Conservation (phyloP, 257 asterid genomes). For the Plectranthus barbatus region DNA sequence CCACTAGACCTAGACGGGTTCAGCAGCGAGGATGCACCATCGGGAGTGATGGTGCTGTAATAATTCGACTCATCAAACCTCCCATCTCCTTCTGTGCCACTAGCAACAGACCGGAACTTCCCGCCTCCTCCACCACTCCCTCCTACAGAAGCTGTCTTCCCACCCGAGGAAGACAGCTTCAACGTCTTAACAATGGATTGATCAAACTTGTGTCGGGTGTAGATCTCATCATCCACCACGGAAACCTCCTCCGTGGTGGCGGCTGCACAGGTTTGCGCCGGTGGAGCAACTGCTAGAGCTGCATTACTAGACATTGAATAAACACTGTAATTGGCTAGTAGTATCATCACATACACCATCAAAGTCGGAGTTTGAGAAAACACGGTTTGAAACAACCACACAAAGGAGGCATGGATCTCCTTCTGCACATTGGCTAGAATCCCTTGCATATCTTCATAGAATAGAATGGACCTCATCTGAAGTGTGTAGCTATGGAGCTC, state of each 20-base stretch:
- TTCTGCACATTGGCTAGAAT: slow-evolving; percentile 66
- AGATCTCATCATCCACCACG: slow-evolving; percentile 32
- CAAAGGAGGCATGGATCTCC: slow-evolving; percentile 86
- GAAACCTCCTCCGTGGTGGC: slow-evolving; percentile 29
- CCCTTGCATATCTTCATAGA: slow-evolving; percentile 73
- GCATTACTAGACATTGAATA: slow-evolving; percentile 53
- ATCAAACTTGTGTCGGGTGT: slow-evolving; percentile 33
- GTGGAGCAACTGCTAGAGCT: slow-evolving; percentile 46
- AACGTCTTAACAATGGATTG: slow-evolving; percentile 37
- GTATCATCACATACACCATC: slow-evolving; percentile 90
- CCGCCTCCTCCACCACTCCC: slow-evolving; percentile 81
- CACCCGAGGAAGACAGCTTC: slow-evolving; percentile 43
- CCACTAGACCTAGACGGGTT: slow-evolving; percentile 35
- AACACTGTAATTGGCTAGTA: slow-evolving; percentile 85
- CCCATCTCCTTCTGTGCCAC: slow-evolving; percentile 85
- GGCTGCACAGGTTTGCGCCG: slow-evolving; percentile 21
- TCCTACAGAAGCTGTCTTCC: slow-evolving; percentile 47
- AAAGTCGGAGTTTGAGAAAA: slow-evolving; percentile 87
- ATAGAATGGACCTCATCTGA: slow-evolving; percentile 67
- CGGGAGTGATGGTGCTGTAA: slow-evolving; percentile 23
- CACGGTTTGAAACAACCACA: slow-evolving; percentile 92
- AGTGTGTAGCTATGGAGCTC: slow-evolving; percentile 76
- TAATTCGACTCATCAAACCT: slow-evolving; percentile 36
- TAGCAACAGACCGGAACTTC: slow-evolving; percentile 34
- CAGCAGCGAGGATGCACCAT: slow-evolving; percentile 33